Percentiles rank a stretch among this genome's conserved stretches.
Evolutionary conservation across 2,329 filamentous ascomycete genomes (phyloP).

Genomic region (Penicillium freii): DNA sequence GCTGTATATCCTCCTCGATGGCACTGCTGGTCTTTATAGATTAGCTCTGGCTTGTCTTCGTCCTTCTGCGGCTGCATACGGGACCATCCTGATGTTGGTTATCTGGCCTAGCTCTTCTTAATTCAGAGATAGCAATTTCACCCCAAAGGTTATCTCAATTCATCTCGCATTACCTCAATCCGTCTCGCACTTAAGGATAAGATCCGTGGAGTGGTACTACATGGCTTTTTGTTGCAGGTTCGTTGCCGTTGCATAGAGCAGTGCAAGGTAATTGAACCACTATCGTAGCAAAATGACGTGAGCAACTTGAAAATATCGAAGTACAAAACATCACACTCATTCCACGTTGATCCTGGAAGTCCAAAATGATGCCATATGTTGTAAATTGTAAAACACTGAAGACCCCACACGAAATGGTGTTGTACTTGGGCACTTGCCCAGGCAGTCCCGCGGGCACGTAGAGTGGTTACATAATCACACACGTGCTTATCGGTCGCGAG

Average conservation of each 20-base stretch:
- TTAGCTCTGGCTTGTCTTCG: conserved; percentile 5
- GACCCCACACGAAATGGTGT: not conserved
- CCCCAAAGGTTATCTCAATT: conserved; percentile 1
- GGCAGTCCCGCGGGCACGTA: not conserved
- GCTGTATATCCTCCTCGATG: conserved; percentile 4
- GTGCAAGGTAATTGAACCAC: not conserved
- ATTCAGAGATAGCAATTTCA: conserved; percentile 17
- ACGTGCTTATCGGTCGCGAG: conserved; percentile 27
- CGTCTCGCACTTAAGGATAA: not conserved
- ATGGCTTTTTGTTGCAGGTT: not conserved
- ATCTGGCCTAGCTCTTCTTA: conserved; percentile 10
- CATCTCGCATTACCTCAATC: not conserved
- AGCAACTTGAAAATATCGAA: not conserved
- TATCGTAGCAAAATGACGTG: not conserved
- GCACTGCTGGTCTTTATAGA: conserved; percentile 2
- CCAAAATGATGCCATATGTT: not conserved
- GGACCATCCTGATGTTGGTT: conserved; percentile 5
- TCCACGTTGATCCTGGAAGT: not conserved
- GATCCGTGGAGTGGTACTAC: not conserved
- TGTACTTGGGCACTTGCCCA: not conserved
- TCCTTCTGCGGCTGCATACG: conserved; percentile 15
- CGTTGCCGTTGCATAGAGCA: not conserved
- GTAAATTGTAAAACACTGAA: not conserved
- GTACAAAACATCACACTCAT: not conserved
- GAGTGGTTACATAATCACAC: conserved; percentile 14